phyloP scores from a whole-genome alignment of 257 asterid genomes.

The Solanum bukasovii region DNA sequence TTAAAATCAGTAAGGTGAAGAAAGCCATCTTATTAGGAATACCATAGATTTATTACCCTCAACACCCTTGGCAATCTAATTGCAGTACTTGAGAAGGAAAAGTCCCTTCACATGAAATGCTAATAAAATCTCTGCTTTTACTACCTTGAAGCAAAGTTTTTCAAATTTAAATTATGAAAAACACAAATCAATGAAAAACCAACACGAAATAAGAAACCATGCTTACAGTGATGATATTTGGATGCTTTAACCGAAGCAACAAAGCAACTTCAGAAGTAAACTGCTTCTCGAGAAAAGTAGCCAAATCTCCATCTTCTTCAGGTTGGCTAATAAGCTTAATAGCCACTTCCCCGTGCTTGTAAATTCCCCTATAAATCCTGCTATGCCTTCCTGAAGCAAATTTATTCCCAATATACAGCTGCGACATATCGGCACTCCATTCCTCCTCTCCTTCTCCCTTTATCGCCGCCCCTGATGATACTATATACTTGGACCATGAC shows the following conservation, averaged over 20 bases:
- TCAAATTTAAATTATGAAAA: neutral
- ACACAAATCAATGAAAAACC: neutral
- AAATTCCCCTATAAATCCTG: constrained; percentile 84
- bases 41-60: neutral
- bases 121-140: neutral
- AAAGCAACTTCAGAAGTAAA: constrained; percentile 82
- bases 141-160: neutral
- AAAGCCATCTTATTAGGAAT: neutral
- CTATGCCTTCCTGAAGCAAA: constrained; percentile 95
- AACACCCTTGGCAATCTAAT: too few species aligned
- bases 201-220: neutral
- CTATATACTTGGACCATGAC: constrained; percentile 92
- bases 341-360: constrained; percentile 81
- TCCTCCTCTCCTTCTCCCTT: constrained; percentile 67
- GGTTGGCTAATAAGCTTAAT: constrained; percentile 95
- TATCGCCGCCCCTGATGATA: constrained; percentile 75
- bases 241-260: constrained; percentile 71
- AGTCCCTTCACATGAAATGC: neutral
- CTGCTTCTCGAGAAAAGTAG: constrained; percentile 81
- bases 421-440: constrained; percentile 99
- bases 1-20: neutral
- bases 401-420: constrained; percentile 78
- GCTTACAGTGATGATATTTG: constrained; percentile 85
- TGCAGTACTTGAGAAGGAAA: neutral
- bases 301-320: constrained; percentile 88